Conservation (phyloP, 225 moss, liverwort and hornwort species). For the Marchantia paleacea region DNA sequence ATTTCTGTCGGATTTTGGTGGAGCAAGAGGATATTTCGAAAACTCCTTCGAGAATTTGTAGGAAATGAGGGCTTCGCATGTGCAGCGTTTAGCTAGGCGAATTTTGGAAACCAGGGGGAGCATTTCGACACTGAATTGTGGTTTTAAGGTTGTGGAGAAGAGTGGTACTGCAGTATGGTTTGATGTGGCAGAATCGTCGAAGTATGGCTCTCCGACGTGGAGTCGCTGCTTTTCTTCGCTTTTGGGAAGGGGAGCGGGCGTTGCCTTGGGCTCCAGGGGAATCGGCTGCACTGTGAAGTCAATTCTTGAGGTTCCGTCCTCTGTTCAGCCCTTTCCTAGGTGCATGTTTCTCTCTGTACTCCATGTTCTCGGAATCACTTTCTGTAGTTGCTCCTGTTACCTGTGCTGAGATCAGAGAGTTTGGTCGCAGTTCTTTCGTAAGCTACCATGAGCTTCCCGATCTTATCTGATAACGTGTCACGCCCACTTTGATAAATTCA, state of each 20-base stretch:
- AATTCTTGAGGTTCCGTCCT: constrained; percentile 4
- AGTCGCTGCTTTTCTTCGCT: neutral
- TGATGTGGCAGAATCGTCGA: neutral
- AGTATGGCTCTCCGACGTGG: neutral
- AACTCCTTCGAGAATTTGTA: neutral
- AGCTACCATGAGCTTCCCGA: no score
- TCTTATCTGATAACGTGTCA: no score
- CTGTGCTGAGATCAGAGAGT: neutral
- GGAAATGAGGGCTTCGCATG: constrained; percentile 22
- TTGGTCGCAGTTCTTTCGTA: no score
- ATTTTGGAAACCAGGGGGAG: neutral
- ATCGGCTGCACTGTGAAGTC: neutral
- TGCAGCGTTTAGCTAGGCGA: neutral
- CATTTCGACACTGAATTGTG: constrained; percentile 10
- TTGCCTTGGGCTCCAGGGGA: neutral
- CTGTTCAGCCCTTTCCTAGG: constrained; percentile 14
- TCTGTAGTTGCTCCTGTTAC: neutral
- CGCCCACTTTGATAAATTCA: no score
- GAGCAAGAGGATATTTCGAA: neutral
- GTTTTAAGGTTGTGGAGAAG: neutral
- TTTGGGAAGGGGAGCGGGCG: constrained; percentile 3
- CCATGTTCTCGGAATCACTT: neutral
- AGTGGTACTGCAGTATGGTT: neutral
- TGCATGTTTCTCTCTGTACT: neutral
- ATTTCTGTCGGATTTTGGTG: neutral